These are phyloP conservation scores for Pholiota microspora DNA, from an alignment of 768 basidiomycete genomes.

Conservation along the genomic window DNA sequence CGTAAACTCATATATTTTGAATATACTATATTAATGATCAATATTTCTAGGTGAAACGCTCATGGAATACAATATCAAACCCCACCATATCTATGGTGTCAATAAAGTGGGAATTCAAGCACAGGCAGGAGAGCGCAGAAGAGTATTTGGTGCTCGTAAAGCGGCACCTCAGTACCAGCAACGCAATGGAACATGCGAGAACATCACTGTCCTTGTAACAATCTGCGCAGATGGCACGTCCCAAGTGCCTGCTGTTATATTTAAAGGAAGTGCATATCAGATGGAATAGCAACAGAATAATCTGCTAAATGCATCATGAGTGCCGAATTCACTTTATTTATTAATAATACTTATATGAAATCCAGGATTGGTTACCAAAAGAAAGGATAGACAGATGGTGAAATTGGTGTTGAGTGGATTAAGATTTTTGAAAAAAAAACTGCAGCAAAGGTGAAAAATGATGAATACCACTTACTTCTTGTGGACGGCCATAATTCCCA, in stretches of 20 bases:
- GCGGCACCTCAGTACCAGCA: conserved; percentile 29
- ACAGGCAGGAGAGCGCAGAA: conserved; percentile 18
- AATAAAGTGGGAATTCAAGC: conserved; percentile 34
- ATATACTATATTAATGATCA: no score
- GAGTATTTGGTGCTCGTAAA: conserved; percentile 25
- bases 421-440: conserved; percentile 40
- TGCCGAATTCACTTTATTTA: conserved; percentile 9
- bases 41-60: conserved; percentile 15
- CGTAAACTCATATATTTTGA: not conserved
- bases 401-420: conserved; percentile 35
- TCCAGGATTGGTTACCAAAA: conserved; percentile 28
- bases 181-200: conserved; percentile 27
- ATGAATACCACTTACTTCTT: conserved; percentile 29
- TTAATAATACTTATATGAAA: conserved; percentile 9
- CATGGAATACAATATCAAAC: no score
- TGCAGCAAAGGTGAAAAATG: conserved; percentile 29
- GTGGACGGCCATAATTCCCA: conserved; percentile 50
- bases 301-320: conserved; percentile 37
- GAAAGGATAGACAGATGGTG: conserved; percentile 37
- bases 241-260: conserved; percentile 35
- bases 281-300: conserved; percentile 38
- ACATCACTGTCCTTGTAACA: conserved; percentile 32
- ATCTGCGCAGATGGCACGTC: conserved; percentile 38
- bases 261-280: conserved; percentile 35
- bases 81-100: conserved; percentile 29